Evolutionary conservation across 176 grass and related monocot species (phyloP).

Genomic region (Calamus simplicifolius): DNA sequence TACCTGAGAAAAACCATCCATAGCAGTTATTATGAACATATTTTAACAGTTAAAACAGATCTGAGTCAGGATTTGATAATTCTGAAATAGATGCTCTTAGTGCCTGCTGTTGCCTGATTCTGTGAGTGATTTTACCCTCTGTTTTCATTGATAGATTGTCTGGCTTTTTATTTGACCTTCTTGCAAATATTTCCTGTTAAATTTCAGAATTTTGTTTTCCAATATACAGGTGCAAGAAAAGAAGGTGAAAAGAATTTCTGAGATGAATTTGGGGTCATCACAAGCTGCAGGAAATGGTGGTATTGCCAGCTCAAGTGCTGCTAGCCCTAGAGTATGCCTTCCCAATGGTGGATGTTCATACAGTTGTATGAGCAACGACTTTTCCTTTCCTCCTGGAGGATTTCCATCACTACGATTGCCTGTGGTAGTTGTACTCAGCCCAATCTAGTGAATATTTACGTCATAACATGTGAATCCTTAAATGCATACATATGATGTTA

Average conservation of each 20-base stretch:
- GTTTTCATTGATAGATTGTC: too few species aligned
- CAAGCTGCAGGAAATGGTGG: constrained; percentile 48
- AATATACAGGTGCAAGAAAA: constrained; percentile 89
- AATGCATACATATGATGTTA: too few species aligned
- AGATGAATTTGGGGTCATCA: constrained; percentile 70
- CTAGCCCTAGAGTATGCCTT: constrained; percentile 17
- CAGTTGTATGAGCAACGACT: constrained; percentile 3
- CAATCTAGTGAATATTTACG: constrained; percentile 15
- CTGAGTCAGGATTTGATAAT: too few species aligned
- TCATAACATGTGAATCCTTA: background rate
- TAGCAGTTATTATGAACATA: too few species aligned
- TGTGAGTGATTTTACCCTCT: too few species aligned
- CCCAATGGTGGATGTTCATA: constrained; percentile 42
- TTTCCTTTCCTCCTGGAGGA: constrained; percentile 26
- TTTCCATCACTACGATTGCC: constrained; percentile 64
- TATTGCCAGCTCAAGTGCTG: constrained; percentile 26
- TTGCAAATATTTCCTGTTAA: too few species aligned
- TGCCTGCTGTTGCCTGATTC: too few species aligned
- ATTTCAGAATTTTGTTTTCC: constrained; percentile 1
- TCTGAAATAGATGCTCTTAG: too few species aligned
- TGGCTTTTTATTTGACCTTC: too few species aligned
- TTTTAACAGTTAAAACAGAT: too few species aligned
- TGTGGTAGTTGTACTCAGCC: constrained; percentile 74
- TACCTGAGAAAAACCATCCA: too few species aligned
- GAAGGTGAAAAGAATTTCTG: constrained; percentile 81